Percentiles rank a stretch among this genome's conserved stretches.
phyloP scores from a whole-genome alignment of 2,329 filamentous ascomycete species.

The Colletotrichum noveboracense region DNA sequence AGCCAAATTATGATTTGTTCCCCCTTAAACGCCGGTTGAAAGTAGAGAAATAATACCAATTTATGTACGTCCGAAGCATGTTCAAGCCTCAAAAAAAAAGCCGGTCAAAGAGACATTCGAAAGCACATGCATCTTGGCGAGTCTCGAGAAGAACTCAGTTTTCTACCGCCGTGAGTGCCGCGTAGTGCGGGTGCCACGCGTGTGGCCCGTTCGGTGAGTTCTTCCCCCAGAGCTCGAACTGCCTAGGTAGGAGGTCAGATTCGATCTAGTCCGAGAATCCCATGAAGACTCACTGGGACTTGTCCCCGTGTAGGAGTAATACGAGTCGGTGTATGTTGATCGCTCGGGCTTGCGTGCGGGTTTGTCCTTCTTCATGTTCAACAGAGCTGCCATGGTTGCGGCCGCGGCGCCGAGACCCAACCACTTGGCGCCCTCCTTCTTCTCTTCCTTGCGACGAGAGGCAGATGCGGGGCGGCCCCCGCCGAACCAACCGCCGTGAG shows the following conservation, averaged over 20 bases:
- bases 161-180: constrained; percentile 34
- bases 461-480: constrained; percentile 48
- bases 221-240: constrained; percentile 52
- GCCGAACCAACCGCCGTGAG: constrained; percentile 60
- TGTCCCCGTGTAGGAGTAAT: constrained; percentile 57
- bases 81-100: neutral
- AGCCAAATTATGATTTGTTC: neutral
- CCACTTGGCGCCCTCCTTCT: constrained; percentile 59
- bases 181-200: constrained; percentile 24
- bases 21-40: neutral
- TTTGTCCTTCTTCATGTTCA: constrained; percentile 59
- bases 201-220: constrained; percentile 32
- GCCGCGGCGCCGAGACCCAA: constrained; percentile 57
- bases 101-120: neutral
- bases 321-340: constrained; percentile 56
- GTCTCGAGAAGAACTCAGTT: neutral
- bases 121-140: neutral
- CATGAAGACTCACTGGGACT: constrained; percentile 54
- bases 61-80: constrained; percentile 18
- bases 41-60: neutral
- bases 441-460: constrained; percentile 46
- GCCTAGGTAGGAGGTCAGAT: constrained; percentile 36
- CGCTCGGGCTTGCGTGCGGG: constrained; percentile 42
- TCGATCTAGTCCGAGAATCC: constrained; percentile 20
- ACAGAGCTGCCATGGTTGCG: constrained; percentile 56